Conservation (phyloP, 495 filamentous ascomycete genomes). For the Aspergillus kassunensis region DNA sequence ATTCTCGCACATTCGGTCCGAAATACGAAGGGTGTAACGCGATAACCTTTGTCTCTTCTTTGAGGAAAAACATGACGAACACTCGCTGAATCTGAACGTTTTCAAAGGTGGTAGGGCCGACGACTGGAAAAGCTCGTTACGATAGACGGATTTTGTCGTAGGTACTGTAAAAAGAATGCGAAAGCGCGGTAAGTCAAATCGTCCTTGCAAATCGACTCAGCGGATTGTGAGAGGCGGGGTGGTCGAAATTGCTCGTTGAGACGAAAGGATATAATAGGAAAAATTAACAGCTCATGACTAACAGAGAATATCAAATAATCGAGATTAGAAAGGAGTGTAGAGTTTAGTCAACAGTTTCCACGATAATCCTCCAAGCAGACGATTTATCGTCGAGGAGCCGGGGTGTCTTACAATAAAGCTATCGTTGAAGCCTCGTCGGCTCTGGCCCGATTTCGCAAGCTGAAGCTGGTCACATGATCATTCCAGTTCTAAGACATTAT, state of each 20-base stretch:
- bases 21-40: conserved; percentile 96
- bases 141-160: not conserved
- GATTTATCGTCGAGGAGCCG: conserved; percentile 2
- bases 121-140: not conserved
- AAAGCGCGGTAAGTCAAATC: not conserved
- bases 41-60: conserved; percentile 88
- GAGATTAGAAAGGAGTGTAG: not conserved
- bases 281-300: conserved; percentile 4
- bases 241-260: not conserved
- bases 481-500: not conserved
- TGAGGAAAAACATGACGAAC: conserved; percentile 86
- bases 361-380: not conserved
- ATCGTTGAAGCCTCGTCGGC: conserved; percentile 7
- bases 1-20: conserved; percentile 81
- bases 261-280: conserved; percentile 1
- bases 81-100: not conserved
- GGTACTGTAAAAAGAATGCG: not conserved
- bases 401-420: conserved; percentile 1
- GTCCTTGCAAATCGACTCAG: not conserved
- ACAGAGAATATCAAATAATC: not conserved
- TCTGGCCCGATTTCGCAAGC: conserved; percentile 9
- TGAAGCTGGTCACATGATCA: conserved; percentile 16
- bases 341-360: not conserved
- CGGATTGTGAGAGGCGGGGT: not conserved
- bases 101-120: not conserved